Evolutionary conservation across 768 basidiomycete genomes (phyloP).

Genomic region (Harrya chromipes): DNA sequence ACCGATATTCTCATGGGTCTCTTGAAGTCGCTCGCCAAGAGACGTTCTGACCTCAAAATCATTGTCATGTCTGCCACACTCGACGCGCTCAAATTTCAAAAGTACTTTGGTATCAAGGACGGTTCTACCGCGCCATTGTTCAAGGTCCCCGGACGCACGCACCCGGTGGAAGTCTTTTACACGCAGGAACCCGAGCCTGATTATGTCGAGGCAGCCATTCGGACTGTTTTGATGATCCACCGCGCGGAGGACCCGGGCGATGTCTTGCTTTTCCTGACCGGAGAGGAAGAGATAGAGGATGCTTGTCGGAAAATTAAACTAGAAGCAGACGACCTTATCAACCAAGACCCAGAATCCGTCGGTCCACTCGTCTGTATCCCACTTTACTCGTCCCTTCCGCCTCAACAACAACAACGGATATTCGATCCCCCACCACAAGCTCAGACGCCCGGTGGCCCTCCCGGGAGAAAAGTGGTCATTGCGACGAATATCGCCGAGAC

Average conservation of each 20-base stretch:
- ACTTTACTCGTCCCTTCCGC: conserved; percentile 92
- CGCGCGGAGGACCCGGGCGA: conserved; percentile 93
- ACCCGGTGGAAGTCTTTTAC: conserved; percentile 95
- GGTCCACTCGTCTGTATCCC: conserved; percentile 91
- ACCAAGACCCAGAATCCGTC: conserved; percentile 67
- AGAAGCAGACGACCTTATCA: conserved; percentile 81
- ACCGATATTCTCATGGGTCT: conserved; percentile 99
- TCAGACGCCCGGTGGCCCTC: conserved; percentile 59
- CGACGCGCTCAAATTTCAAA: conserved; percentile 94
- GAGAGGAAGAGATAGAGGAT: conserved; percentile 98
- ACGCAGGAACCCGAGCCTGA: conserved; percentile 91
- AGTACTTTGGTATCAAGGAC: conserved; percentile 69
- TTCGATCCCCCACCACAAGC: conserved; percentile 84
- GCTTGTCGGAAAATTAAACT: conserved; percentile 90
- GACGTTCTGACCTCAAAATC: conserved; percentile 87
- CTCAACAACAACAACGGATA: conserved; percentile 93
- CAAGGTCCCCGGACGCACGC: conserved; percentile 90
- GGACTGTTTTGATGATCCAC: conserved; percentile 96
- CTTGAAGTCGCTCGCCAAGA: conserved; percentile 78
- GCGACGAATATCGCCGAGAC: conserved; percentile 99
- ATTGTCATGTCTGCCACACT: conserved; percentile 99
- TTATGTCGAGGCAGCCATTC: conserved; percentile 95
- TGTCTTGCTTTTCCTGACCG: conserved; percentile 91
- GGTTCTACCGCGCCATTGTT: conserved; percentile 65
- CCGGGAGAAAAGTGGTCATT: conserved; percentile 90